Conservation (phyloP, 78 protist genomes). For the Planoprotostelium fungivorum region DNA sequence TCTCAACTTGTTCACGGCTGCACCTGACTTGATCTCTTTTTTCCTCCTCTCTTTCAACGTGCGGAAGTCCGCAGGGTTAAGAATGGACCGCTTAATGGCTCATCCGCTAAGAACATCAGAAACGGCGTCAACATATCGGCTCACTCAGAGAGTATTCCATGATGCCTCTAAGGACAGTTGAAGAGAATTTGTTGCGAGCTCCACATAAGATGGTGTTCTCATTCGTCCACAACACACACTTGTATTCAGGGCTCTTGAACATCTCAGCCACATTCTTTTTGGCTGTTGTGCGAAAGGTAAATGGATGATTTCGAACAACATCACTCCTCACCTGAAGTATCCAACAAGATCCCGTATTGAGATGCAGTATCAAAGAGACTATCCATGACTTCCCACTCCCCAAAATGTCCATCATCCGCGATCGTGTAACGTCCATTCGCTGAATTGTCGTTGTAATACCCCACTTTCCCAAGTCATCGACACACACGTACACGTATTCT, state of each 20-base stretch:
- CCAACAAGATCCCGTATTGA: no score
- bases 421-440: no score
- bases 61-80: no score
- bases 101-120: not conserved
- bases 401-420: no score
- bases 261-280: not conserved
- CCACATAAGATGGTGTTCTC: not conserved
- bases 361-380: no score
- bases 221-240: not conserved
- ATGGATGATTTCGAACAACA: no score
- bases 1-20: not conserved
- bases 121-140: not conserved
- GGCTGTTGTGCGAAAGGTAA: no score
- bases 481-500: no score
- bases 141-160: not conserved
- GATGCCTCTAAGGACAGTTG: not conserved
- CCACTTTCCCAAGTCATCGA: no score
- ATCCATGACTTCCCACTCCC: no score
- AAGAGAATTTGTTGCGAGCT: not conserved
- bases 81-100: not conserved
- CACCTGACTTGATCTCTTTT: not conserved
- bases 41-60: not conserved
- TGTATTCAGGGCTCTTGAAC: not conserved
- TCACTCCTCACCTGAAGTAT: no score
- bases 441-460: no score